Evolutionary conservation across 345 rosid species (phyloP).

Genomic region (Acer negundo): DNA sequence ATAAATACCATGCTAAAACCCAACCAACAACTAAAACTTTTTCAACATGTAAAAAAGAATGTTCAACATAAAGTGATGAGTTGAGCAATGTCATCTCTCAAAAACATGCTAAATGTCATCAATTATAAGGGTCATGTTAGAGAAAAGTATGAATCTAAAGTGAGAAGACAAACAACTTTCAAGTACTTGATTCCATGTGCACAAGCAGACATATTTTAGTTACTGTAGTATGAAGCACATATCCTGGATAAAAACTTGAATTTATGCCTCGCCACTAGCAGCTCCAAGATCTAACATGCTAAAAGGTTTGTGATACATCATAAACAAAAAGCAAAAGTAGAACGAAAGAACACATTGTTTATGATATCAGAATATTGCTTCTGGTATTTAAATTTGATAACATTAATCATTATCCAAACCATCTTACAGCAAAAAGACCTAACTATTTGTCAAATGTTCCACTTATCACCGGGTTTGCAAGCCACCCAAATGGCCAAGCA

Average conservation of each 20-base stretch:
- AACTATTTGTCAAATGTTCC: not conserved
- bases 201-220: not conserved
- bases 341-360: not conserved
- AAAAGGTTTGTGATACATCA: constrained; percentile 3
- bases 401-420: not conserved
- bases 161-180: not conserved
- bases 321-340: not conserved
- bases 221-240: not conserved
- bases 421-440: not conserved
- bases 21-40: not conserved
- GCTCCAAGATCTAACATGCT: not conserved
- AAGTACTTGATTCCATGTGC: not conserved
- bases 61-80: not conserved
- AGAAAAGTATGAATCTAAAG: not conserved
- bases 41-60: not conserved
- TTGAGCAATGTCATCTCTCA: not conserved
- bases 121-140: not conserved
- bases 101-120: not conserved
- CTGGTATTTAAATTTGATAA: not conserved
- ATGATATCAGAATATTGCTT: not conserved
- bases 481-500: not conserved
- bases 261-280: not conserved
- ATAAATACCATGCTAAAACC: not conserved
- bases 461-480: not conserved
- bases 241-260: not conserved